Evolutionary conservation across 345 rosid species (phyloP), one percentile per base, ranked within the genome.

Genomic region (Rhodomyrtus tomentosa): DNA sequence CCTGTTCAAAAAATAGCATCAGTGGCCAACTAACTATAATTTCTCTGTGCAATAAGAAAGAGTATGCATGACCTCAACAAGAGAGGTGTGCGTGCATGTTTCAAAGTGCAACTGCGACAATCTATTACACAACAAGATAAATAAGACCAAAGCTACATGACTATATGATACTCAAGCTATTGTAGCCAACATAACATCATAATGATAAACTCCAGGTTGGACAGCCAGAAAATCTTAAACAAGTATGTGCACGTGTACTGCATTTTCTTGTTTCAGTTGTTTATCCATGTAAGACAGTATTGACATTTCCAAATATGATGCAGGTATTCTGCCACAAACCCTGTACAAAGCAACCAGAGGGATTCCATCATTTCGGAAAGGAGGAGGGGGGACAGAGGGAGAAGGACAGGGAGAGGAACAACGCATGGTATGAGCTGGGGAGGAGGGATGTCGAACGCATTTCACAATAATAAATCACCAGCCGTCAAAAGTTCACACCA

Each of bases 401-500:
- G 45, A 68, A 68, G 79, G 25, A 68, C 79, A 25, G 80, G 52
- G 42, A 48, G 32, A 83, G 36, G 18, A 59, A 58, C 80, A 58
- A 24, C 18, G 8, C 32, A 38, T 13, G n/a, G 20, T 49, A 53
- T 25, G 80, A 36, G 58, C 25, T 51, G 73, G 45, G 29, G 10
- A 74, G 55, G 52, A 55, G 15, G 55, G 20, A 68, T 68, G 45
- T 68, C 45, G 36, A 68, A 68, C 20, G 79, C 25, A 18, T 68
- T 68, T 68, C 1, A 3, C 16, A 50, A 50, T 53, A 32, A 42
- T 36, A 36, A 21, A 50, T 68, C 21, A 59, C 50, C 52, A 56
- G 50, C 18, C 45, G 59, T 56, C 38, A 82, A 83, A 58, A 80
- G 81, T 45, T 87, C 94, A 92, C 87, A 98, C 99, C 98, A 96